phyloP scores from a whole-genome alignment of 2,329 filamentous ascomycete genomes.

The Chrysoporthe cubensis region DNA sequence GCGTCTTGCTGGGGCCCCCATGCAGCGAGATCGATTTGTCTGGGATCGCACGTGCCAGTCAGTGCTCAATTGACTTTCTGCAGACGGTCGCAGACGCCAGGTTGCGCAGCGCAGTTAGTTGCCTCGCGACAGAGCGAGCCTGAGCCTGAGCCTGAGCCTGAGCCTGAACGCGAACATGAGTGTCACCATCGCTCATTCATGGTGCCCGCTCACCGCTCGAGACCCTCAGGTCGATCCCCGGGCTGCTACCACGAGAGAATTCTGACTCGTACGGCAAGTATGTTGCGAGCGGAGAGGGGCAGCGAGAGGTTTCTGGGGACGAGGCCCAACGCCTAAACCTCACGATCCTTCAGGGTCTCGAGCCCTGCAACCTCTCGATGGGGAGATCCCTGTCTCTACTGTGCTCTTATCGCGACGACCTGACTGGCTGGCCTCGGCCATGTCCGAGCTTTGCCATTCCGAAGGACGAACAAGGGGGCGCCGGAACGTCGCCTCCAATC shows the following conservation, averaged over 20 bases:
- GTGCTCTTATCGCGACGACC: slow-evolving; percentile 23
- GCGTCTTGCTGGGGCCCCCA: background rate
- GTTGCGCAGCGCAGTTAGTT: background rate
- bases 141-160: background rate
- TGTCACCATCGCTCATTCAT: background rate
- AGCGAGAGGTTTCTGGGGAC: no score
- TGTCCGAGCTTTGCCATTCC: slow-evolving; percentile 20
- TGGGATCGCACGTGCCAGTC: slow-evolving; percentile 5
- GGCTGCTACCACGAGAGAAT: background rate
- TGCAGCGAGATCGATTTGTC: slow-evolving; percentile 5
- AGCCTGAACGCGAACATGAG: background rate
- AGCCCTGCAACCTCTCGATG: background rate
- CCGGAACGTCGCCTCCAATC: slow-evolving; percentile 22
- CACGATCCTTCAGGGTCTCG: background rate
- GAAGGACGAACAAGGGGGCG: background rate
- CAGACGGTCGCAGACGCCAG: background rate
- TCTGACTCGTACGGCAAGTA: background rate
- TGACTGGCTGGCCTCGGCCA: slow-evolving; percentile 27
- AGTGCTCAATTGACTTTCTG: slow-evolving; percentile 5
- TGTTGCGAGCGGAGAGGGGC: no score
- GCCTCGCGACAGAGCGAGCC: background rate
- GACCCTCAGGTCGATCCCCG: background rate
- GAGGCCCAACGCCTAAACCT: no score
- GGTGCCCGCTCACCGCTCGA: background rate
- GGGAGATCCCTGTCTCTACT: slow-evolving; percentile 8